Base-by-base conservation (phyloP, 2,329 filamentous ascomycete species). In the Coccinonectria pachysandricola region DNA sequence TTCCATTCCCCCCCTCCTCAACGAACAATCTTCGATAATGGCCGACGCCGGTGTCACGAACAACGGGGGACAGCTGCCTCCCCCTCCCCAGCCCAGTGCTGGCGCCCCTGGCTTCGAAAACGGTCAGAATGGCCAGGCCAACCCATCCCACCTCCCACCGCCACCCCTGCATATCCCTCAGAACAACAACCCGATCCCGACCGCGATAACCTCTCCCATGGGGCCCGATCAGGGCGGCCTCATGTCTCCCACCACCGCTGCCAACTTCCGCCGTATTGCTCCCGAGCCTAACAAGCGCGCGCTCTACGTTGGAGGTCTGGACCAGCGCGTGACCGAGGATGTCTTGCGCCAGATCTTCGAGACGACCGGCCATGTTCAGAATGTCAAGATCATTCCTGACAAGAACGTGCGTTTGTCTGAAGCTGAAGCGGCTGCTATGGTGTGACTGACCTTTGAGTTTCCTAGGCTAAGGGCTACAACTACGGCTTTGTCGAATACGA, bases 401-500 rank as follows among this genome's bases (percentile, higher is more conserved):
- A 98, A 98, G 71, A 98, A 95, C 61, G 87, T 94, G 64, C 72
- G 85, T 75, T 26, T 8, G 13, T 18, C 12, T 8, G 12, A 12
- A n/a, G 6, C 14, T 21, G 5, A 8, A 14, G 8, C 12, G 13
- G 9, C 15, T 13, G 14, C 16, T 4, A 15, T 16, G 11, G 17
- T 9, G 23, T 28, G 13, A 10, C 26, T 17, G 19, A 14, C n/a
- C n/a, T n/a, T n/a, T n/a, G n/a, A n/a, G n/a, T n/a, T n/a, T n/a
- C 68, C 42, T 60, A 93, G 75, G 81, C 79, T 44, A 94, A 96
- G 69, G 91, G 91, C 24, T 92, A 85, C 68, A 98, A 98, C 67
- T 98, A 98, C 60, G 91, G 91, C 13, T 98, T 98, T 52, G 82
- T 98, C 40, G 91, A 98, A 58, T 98, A 95, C 59, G 91, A 98